phyloP scores from a whole-genome alignment of 306 rosid genomes.

The Lupinus albus region DNA sequence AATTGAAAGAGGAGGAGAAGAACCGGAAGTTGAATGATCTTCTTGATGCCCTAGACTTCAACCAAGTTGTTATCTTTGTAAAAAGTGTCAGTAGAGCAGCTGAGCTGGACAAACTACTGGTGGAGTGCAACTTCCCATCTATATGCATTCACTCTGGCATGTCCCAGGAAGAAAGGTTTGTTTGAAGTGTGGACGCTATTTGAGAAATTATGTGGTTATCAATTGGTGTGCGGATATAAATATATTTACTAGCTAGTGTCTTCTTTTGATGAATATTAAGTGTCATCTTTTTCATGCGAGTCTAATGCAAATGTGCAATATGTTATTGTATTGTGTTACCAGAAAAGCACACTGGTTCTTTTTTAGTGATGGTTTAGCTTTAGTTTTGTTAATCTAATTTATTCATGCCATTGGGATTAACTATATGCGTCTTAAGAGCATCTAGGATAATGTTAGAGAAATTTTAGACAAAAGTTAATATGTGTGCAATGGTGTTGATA shows the following conservation, averaged over 20 bases:
- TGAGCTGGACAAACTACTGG: conserved; percentile 90
- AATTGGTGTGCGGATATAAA: not conserved
- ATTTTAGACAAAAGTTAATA: no score
- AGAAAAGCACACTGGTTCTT: not conserved
- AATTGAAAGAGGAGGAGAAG: conserved; percentile 90
- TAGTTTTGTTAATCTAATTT: not conserved
- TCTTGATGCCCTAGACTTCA: conserved; percentile 95
- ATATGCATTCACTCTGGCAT: conserved; percentile 98
- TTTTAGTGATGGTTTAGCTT: not conserved
- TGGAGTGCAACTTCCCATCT: conserved; percentile 97
- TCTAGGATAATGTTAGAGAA: not conserved
- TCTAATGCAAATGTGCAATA: no score
- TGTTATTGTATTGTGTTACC: not conserved
- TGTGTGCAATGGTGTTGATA: not conserved
- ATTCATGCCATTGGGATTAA: not conserved
- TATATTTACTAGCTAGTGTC: not conserved
- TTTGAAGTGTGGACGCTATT: conserved; percentile 6
- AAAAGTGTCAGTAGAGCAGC: conserved; percentile 98
- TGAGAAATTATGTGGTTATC: not conserved
- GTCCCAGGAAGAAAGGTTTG: conserved; percentile 98
- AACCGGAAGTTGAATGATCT: conserved; percentile 96
- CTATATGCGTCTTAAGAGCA: not conserved
- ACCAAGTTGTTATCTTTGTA: conserved; percentile 95
- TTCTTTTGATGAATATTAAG: not conserved
- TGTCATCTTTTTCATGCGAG: no score